phyloP scores from a whole-genome alignment of 139 green algal species.

The Desmodesmus armatus region DNA sequence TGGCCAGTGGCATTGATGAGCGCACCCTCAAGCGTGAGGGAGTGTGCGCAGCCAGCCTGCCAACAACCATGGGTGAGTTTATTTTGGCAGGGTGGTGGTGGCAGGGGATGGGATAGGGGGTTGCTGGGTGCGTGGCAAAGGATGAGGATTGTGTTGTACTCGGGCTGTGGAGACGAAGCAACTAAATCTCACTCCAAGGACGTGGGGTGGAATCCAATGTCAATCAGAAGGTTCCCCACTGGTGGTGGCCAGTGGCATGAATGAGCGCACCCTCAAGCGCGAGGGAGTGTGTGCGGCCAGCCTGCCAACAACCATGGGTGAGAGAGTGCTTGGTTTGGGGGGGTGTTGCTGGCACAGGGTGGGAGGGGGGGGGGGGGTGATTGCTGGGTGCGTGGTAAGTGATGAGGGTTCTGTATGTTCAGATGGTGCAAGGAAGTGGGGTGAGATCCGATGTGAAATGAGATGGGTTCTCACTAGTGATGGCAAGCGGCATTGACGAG shows the following conservation, averaged over 20 bases:
- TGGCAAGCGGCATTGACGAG: constrained; percentile 95
- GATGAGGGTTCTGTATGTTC: too few species aligned
- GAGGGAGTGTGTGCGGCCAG: constrained; percentile 96
- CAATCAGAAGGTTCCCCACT: too few species aligned
- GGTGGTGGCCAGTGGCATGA: constrained; percentile 91
- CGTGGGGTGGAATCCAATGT: too few species aligned
- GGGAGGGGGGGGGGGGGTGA: too few species aligned
- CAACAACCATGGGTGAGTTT: constrained; percentile 92
- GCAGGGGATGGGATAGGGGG: neutral
- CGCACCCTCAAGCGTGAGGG: constrained; percentile 96
- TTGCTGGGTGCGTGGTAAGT: too few species aligned
- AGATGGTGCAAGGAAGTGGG: too few species aligned
- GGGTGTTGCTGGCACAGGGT: too few species aligned
- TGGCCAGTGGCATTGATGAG: constrained; percentile 96
- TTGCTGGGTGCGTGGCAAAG: neutral
- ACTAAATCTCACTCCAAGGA: constrained; percentile 89
- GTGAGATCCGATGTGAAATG: too few species aligned
- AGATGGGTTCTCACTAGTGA: too few species aligned
- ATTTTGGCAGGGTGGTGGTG: neutral
- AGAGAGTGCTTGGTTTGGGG: too few species aligned
- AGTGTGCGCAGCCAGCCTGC: constrained; percentile 96
- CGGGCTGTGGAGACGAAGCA: neutral
- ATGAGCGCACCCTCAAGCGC: constrained; percentile 96
- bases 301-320: constrained; percentile 95
- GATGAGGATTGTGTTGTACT: neutral